Evolutionary conservation across 139 green algal species (phyloP).

Genomic region (Marvania coccoides): DNA sequence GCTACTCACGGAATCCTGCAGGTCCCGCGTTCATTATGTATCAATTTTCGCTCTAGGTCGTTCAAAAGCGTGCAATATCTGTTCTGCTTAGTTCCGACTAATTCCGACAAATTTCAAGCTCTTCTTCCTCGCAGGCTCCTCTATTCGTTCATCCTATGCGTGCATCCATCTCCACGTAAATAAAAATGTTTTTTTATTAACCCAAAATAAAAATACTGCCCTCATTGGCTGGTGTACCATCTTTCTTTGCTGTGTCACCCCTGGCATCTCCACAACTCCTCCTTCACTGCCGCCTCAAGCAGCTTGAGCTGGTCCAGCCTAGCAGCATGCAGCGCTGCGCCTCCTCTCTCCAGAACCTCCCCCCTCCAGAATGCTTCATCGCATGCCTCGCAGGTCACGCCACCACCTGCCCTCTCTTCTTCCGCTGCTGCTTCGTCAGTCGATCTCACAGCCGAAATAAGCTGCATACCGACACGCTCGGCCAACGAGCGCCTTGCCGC

Average conservation of each 20-base stretch:
- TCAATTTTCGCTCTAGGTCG: background rate
- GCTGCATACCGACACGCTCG: background rate
- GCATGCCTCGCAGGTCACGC: background rate
- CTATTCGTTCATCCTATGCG: background rate
- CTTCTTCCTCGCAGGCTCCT: background rate
- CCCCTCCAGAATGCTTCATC: background rate
- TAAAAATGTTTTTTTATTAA: background rate
- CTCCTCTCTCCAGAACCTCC: background rate
- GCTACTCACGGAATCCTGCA: slow-evolving; percentile 21
- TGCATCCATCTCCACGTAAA: background rate
- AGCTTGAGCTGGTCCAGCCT: background rate
- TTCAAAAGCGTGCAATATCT: background rate
- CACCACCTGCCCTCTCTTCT: background rate
- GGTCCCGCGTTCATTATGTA: slow-evolving; percentile 22
- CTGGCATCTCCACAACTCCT: background rate
- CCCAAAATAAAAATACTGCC: background rate
- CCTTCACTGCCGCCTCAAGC: background rate
- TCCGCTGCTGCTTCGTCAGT: too few species aligned
- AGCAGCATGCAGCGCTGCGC: background rate
- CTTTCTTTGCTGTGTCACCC: background rate
- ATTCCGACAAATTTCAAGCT: background rate
- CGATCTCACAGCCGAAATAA: background rate
- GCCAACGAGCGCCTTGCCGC: background rate
- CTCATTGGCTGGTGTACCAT: background rate
- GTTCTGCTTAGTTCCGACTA: background rate